A percentile compares a stretch with the other conserved stretches of the same genome.
Conservation (phyloP, 164 flowering plant species). For the Macadamia integrifolia region DNA sequence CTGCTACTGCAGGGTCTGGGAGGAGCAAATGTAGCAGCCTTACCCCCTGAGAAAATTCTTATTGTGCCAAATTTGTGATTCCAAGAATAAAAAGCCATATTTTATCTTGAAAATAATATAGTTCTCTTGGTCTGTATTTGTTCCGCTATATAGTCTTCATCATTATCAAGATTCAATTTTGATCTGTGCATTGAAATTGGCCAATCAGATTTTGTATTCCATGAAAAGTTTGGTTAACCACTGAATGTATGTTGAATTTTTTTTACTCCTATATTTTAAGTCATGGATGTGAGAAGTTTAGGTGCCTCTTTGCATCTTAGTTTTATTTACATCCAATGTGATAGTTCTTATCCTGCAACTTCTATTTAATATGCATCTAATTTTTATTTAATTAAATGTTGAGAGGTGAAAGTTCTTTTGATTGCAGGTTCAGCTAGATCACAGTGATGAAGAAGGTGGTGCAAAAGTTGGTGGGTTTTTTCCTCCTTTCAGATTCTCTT, state of each 20-base stretch:
- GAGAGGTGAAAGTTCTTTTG: not conserved
- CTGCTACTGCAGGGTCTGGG: no score
- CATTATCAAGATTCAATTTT: not conserved
- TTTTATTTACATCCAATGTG: no score
- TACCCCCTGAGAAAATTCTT: no score
- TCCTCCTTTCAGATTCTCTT: conserved; percentile 2
- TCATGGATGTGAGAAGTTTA: not conserved
- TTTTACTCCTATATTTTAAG: not conserved
- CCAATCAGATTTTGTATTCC: no score
- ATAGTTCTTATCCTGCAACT: not conserved
- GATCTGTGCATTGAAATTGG: not conserved
- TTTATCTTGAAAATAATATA: not conserved
- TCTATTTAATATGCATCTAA: not conserved
- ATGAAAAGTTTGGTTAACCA: not conserved
- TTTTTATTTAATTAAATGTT: conserved; percentile 2
- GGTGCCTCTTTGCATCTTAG: not conserved
- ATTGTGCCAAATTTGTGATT: not conserved
- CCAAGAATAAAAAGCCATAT: not conserved
- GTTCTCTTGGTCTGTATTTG: not conserved
- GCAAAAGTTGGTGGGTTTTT: conserved; percentile 51
- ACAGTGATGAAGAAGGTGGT: conserved; percentile 42
- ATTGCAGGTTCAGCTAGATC: conserved; percentile 62
- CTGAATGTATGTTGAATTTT: not conserved
- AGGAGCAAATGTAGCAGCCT: no score
- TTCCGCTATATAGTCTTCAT: not conserved